Evolutionary conservation across 2,329 filamentous ascomycete genomes (phyloP).

Genomic region (Venturia nashicola): DNA sequence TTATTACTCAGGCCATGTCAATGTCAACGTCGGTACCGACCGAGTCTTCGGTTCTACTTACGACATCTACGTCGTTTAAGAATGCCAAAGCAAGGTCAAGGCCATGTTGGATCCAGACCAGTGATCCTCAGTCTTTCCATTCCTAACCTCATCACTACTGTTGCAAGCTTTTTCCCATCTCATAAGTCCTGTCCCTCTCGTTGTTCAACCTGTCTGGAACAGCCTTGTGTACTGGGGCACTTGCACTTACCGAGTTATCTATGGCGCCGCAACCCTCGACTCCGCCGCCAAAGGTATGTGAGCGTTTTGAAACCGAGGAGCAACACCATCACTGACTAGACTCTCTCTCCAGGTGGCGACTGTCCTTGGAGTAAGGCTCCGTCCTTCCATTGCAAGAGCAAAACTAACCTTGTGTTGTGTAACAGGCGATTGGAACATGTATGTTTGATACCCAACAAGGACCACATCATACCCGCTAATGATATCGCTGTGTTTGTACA

Average conservation of each 20-base stretch:
- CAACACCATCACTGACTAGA: background rate
- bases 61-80: background rate
- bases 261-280: slow-evolving; percentile 3
- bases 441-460: background rate
- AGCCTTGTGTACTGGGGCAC: background rate
- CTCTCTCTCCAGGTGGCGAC: background rate
- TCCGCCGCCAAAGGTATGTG: background rate
- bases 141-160: background rate
- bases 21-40: background rate
- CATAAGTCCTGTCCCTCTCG: background rate
- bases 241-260: no score
- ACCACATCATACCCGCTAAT: background rate
- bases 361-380: background rate
- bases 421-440: slow-evolving; percentile 5
- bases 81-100: background rate
- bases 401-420: background rate
- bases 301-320: background rate
- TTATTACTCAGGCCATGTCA: no score
- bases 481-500: background rate
- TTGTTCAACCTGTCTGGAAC: background rate
- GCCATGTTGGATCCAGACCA: background rate
- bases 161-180: background rate
- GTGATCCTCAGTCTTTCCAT: background rate
- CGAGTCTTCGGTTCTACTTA: background rate
- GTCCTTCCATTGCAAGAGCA: background rate